Base-by-base conservation (phyloP, 2,329 filamentous ascomycete genomes). In the Colletotrichum truncatum region DNA sequence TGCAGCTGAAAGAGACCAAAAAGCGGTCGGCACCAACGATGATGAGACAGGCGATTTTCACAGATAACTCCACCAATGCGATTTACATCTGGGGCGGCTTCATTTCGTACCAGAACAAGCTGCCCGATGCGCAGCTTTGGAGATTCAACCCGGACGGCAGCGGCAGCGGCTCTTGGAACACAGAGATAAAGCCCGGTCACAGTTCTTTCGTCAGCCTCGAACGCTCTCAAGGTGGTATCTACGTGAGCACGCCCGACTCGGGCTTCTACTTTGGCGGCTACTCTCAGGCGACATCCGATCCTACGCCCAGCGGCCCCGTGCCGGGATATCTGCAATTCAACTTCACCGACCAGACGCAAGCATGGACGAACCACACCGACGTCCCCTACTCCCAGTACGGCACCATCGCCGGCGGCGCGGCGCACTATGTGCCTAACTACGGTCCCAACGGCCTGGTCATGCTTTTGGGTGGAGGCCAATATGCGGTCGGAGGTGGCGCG, bases 1-100 rank as follows among this genome's bases (percentile, higher is more conserved):
- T 68, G 18, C 21, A 25, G 10, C 60, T 69, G 45, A 53, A 34
- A 25, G 36, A 48, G 14, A 65, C 45, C n/a, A 28, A 55, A 7
- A 68, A 67, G 45, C 25, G 45, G 14, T 41, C 49, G 1, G 60
- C 67, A 3, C 68, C 57, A 3, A 64, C n/a, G 5, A 63, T 67
- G 54, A 59, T 43, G 36, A 32, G 51, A 4, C 63, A 68, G 45
- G 59, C 58, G 4, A 30, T 69, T 9, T 53, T 68, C 39, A 56
- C 55, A 26, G 32, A 53, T 34, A 38, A 55, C 23, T 43, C 57
- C 16, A 41, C 57, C 8, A 23, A 21, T 25, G 39, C 51, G 6
- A 67, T 68, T 48, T 69, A 68, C 48, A 67, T 68, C n/a, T 69
- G 66, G 66, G 68, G 68, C 32, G 68, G 68, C 10, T 21, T 45